Evolutionary conservation across 495 filamentous ascomycete genomes (phyloP).

Genomic region (Hypoxylon cercidicola): DNA sequence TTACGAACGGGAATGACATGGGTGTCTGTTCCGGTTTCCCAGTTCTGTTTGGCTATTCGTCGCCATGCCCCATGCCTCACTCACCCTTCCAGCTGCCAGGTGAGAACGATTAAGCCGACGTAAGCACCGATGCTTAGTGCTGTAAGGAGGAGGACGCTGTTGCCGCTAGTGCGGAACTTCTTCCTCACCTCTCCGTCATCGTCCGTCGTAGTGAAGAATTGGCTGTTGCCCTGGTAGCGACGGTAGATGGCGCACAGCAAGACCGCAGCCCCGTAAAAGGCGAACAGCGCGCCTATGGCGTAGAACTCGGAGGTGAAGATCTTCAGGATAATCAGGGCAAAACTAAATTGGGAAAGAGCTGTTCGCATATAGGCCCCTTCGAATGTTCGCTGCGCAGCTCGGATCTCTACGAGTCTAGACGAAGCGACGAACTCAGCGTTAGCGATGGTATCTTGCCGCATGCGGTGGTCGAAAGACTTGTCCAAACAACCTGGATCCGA

Average conservation of each 20-base stretch:
- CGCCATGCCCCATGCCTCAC: no score
- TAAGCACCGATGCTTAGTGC: slow-evolving; percentile 85
- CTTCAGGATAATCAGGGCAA: slow-evolving; percentile 91
- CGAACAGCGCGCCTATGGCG: slow-evolving; percentile 89
- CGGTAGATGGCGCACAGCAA: slow-evolving; percentile 82
- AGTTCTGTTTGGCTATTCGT: neutral
- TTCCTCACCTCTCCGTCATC: slow-evolving; percentile 66
- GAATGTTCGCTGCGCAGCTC: slow-evolving; percentile 94
- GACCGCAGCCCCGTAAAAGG: slow-evolving; percentile 87
- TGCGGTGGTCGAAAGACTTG: slow-evolving; percentile 5
- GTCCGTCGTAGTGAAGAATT: slow-evolving; percentile 85
- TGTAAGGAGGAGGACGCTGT: slow-evolving; percentile 82
- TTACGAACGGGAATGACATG: neutral
- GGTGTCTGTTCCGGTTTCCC: neutral
- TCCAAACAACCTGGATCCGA: slow-evolving; percentile 3
- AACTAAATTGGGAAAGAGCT: slow-evolving; percentile 91
- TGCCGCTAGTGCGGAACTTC: slow-evolving; percentile 91
- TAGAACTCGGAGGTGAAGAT: slow-evolving; percentile 98
- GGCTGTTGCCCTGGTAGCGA: slow-evolving; percentile 87
- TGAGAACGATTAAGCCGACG: slow-evolving; percentile 78
- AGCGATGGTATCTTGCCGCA: slow-evolving; percentile 9
- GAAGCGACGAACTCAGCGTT: slow-evolving; percentile 11
- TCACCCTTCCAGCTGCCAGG: slow-evolving; percentile 63
- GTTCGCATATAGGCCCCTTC: slow-evolving; percentile 98
- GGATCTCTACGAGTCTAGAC: slow-evolving; percentile 84